phyloP scores from a whole-genome alignment of 2,329 filamentous ascomycete genomes.

The Alternaria angustiovoidea region DNA sequence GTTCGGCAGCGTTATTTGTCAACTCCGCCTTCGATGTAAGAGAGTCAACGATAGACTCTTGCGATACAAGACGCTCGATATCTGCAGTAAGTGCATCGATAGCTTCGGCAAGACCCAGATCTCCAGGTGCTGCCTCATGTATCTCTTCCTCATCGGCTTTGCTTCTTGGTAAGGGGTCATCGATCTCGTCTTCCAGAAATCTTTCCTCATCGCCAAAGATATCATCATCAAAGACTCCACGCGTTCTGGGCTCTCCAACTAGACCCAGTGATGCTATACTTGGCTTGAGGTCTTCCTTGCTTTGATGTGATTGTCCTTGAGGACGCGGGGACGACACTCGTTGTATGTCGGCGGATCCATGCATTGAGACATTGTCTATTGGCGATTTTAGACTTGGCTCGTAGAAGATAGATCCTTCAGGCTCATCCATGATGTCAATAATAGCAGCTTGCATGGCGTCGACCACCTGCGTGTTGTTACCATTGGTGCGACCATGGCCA shows the following conservation, averaged over 20 bases:
- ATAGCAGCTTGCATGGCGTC: conserved; percentile 92
- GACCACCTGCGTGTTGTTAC: conserved; percentile 80
- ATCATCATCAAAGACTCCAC: conserved; percentile 93
- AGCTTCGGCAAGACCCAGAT: conserved; percentile 90
- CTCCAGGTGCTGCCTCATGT: conserved; percentile 91
- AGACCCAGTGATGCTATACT: conserved; percentile 91
- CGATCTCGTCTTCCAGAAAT: conserved; percentile 84
- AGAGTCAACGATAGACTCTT: conserved; percentile 91
- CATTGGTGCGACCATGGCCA: conserved; percentile 51
- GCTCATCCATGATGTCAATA: conserved; percentile 87
- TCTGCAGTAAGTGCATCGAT: conserved; percentile 88
- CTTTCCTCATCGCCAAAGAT: conserved; percentile 91
- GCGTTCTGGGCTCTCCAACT: conserved; percentile 84
- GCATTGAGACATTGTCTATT: conserved; percentile 68
- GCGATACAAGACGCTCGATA: conserved; percentile 85
- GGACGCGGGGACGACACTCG: conserved; percentile 53
- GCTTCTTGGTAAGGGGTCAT: conserved; percentile 69
- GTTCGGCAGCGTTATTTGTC: conserved; percentile 93
- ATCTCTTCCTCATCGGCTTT: conserved; percentile 80
- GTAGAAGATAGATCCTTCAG: conserved; percentile 73
- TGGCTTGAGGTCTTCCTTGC: conserved; percentile 69
- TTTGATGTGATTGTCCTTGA: conserved; percentile 33
- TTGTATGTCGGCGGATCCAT: conserved; percentile 68
- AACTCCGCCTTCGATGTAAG: conserved; percentile 92
- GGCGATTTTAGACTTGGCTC: conserved; percentile 61